phyloP scores from a whole-genome alignment of 116 monocot species.

The Dioscorea cayenensis region DNA sequence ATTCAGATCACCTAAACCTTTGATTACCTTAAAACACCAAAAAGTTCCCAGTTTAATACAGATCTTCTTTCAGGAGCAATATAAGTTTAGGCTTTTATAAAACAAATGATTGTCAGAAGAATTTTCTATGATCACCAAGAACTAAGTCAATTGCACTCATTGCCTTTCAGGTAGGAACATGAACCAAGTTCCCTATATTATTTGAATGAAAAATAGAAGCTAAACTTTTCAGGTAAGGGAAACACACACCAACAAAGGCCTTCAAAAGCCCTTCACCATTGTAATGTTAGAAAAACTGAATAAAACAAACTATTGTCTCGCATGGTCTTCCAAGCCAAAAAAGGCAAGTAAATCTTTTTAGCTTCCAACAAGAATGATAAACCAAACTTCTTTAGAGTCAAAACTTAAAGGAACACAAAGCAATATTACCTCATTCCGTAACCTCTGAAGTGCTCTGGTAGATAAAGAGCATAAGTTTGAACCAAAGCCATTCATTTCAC shows the following conservation, averaged over 20 bases:
- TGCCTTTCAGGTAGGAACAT: neutral
- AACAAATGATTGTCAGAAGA: neutral
- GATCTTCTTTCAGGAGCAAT: neutral
- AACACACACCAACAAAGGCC: neutral
- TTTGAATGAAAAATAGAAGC: neutral
- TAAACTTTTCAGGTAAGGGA: neutral
- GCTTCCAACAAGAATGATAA: neutral
- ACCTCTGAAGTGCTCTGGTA: slow-evolving; percentile 75
- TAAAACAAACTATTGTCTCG: neutral
- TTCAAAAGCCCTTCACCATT: neutral
- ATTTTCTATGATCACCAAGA: neutral
- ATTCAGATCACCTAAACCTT: neutral
- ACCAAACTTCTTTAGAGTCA: neutral
- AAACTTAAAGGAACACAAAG: neutral
- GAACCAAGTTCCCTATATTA: neutral
- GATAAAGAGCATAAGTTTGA: slow-evolving; percentile 65
- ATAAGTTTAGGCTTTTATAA: too few relatives aligned
- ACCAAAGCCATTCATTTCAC: slow-evolving; percentile 46
- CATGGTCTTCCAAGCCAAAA: too few relatives aligned
- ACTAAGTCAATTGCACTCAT: neutral
- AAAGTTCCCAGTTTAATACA: neutral
- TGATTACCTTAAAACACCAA: neutral
- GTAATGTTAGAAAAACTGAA: neutral
- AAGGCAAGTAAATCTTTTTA: neutral
- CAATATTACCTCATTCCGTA: slow-evolving; percentile 76